Conservation (phyloP, 179 eudicot species). For the Patellifolia procumbens region DNA sequence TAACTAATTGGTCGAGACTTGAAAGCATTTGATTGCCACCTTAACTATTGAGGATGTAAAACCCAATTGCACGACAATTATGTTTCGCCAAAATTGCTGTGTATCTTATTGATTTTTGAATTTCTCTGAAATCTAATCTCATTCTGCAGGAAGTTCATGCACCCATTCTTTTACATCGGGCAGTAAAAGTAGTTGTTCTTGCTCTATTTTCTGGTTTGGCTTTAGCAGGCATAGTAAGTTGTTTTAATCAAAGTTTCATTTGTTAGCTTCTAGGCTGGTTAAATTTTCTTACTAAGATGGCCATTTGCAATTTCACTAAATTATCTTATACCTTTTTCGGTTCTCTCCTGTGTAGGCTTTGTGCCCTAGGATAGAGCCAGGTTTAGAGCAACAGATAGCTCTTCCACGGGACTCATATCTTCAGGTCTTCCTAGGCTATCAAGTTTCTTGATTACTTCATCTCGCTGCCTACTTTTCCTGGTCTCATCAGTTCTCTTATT, state of each 20-base stretch:
- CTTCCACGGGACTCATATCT: conserved; percentile 97
- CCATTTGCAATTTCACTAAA: neutral
- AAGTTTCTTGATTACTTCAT: conserved; percentile 1
- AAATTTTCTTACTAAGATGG: conserved; percentile 5
- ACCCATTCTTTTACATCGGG: conserved; percentile 62
- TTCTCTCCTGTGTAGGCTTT: conserved; percentile 53
- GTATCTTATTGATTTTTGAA: neutral
- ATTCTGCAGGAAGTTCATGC: conserved; percentile 83
- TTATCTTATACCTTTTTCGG: neutral
- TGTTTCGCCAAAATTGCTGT: neutral
- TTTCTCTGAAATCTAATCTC: neutral
- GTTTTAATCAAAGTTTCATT: conserved; percentile 4
- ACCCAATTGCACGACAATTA: neutral
- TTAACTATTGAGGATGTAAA: neutral
- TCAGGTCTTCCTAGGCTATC: conserved; percentile 57
- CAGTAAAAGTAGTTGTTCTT: conserved; percentile 74
- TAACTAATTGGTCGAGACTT: neutral
- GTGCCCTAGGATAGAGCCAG: conserved; percentile 88
- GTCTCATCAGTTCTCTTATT: conserved; percentile 11
- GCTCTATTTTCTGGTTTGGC: conserved; percentile 65
- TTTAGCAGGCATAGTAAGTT: conserved; percentile 89
- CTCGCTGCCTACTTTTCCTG: conserved; percentile 5
- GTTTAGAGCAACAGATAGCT: conserved; percentile 94
- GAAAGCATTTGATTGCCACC: neutral
- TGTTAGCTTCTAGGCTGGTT: conserved; percentile 15